Conservation (phyloP, 495 filamentous ascomycete genomes). For the Tuber calosporum region DNA sequence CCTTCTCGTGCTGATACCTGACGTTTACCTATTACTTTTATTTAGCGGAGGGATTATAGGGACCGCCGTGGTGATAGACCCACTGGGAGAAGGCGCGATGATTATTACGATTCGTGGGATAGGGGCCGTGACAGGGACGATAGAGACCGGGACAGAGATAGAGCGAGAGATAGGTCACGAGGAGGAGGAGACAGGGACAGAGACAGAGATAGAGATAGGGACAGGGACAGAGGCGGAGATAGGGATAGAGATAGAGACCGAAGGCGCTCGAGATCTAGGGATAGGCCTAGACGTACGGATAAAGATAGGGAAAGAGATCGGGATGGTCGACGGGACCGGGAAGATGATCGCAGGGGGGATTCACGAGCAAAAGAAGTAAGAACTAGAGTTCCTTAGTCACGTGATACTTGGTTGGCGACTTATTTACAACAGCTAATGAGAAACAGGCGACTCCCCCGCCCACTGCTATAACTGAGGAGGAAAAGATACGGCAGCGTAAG, state of each 20-base stretch:
- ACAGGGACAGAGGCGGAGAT: slow-evolving; percentile 53
- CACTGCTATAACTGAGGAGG: slow-evolving; percentile 60
- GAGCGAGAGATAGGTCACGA: slow-evolving; percentile 49
- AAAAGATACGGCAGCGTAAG: slow-evolving; percentile 75
- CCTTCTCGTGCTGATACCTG: slow-evolving; percentile 12
- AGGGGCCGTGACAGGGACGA: slow-evolving; percentile 56
- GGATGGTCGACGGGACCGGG: slow-evolving; percentile 55
- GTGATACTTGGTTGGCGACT: slow-evolving; percentile 42
- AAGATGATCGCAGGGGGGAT: slow-evolving; percentile 62
- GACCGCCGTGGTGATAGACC: slow-evolving; percentile 45
- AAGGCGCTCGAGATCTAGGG: slow-evolving; percentile 37
- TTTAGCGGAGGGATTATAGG: slow-evolving; percentile 39
- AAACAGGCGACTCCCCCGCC: slow-evolving; percentile 54
- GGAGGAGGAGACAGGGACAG: slow-evolving; percentile 55
- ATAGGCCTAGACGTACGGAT: slow-evolving; percentile 29
- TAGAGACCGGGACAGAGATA: slow-evolving; percentile 51
- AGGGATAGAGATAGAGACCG: slow-evolving; percentile 61
- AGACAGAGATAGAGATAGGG: slow-evolving; percentile 52
- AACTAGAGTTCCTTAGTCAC: slow-evolving; percentile 44
- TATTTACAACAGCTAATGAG: slow-evolving; percentile 44
- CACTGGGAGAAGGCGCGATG: slow-evolving; percentile 52
- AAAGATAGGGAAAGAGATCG: slow-evolving; percentile 49
- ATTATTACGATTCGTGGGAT: slow-evolving; percentile 54
- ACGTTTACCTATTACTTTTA: slow-evolving; percentile 26
- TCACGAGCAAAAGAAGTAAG: slow-evolving; percentile 60